Base-by-base conservation (phyloP, 2,329 filamentous ascomycete species). In the Ascochyta viciae-villosae region DNA sequence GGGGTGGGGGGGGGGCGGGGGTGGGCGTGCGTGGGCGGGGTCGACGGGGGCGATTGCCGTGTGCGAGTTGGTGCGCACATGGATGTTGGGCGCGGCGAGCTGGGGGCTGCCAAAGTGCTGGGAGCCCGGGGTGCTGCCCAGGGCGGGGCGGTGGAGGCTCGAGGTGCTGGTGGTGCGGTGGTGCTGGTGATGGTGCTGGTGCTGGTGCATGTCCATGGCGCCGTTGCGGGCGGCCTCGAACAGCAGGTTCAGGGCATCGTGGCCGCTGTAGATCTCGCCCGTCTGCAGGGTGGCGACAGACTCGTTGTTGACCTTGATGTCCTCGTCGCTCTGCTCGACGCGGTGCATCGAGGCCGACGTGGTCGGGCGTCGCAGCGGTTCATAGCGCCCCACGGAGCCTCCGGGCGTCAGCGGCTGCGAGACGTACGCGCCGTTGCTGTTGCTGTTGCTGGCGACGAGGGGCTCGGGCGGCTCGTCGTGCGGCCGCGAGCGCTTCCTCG, bases 231-330 rank as follows among this genome's bases (percentile, higher is more conserved):
- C 92, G 19, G 93, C 94, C 77, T 96, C 93, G 71, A 96, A 96
- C 15, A 98, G 83, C 54, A 97, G 82, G 74, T 96, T 92, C 43
- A 98, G 82, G 23, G 94, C 94, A 79, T 98, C 94, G 70, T 96
- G 93, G 3, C 91, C 92, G 33, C 92, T 93, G 75, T 93, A 96
- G 40, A 98, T 87, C 64, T 91, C 90, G 51, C 81, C 79, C 35
- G 81, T 82, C 63, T 88, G 80, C 62, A 89, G 72, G 44, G 85
- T 81, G 3, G 83, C 83, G 3, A 84, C 82, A n/a, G 84, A 83
- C 59, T 83, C 80, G 59, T 87, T 85, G 76, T 82, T 83, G 63
- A 84, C 81, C 68, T 85, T 80, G 62, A 83, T 79, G 59, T 86
- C 83, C 50, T 85, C 81, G 55, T 85, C 81, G 67, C 77, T 77